Percentiles rank a stretch among this genome's conserved stretches.
Conservation (phyloP, 768 basidiomycete genomes). For the Russula compacta region DNA sequence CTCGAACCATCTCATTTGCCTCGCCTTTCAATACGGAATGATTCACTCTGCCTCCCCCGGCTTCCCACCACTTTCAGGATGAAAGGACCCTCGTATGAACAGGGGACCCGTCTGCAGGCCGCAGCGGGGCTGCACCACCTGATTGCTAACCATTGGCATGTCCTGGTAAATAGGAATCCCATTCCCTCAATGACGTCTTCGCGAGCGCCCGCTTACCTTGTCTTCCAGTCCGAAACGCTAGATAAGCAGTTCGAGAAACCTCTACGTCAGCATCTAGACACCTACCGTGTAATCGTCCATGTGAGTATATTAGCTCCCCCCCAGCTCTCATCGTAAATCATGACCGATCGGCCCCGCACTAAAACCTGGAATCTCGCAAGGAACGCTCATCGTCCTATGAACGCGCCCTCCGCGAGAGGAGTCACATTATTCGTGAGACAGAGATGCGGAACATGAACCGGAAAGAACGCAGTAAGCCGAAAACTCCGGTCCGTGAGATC, state of each 20-base stretch:
- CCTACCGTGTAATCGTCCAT: constrained; percentile 63
- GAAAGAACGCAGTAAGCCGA: constrained; percentile 69
- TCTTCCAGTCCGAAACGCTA: constrained; percentile 63
- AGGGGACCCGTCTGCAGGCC: constrained; percentile 75
- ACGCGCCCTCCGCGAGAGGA: constrained; percentile 71
- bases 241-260: constrained; percentile 88
- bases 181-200: neutral
- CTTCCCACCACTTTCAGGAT: constrained; percentile 34
- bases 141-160: constrained; percentile 87
- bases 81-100: constrained; percentile 72
- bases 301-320: constrained; percentile 31
- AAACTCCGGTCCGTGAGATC: neutral
- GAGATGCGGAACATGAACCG: constrained; percentile 78
- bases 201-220: neutral
- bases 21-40: neutral
- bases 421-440: constrained; percentile 73
- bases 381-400: constrained; percentile 85
- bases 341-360: neutral
- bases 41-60: neutral
- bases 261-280: constrained; percentile 73
- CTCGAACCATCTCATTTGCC: neutral
- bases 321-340: neutral
- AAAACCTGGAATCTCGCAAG: constrained; percentile 29
- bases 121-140: constrained; percentile 86
- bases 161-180: constrained; percentile 49